phyloP scores from a whole-genome alignment of 2,329 filamentous ascomycete species.

The Torrubiellomyces zombiae region DNA sequence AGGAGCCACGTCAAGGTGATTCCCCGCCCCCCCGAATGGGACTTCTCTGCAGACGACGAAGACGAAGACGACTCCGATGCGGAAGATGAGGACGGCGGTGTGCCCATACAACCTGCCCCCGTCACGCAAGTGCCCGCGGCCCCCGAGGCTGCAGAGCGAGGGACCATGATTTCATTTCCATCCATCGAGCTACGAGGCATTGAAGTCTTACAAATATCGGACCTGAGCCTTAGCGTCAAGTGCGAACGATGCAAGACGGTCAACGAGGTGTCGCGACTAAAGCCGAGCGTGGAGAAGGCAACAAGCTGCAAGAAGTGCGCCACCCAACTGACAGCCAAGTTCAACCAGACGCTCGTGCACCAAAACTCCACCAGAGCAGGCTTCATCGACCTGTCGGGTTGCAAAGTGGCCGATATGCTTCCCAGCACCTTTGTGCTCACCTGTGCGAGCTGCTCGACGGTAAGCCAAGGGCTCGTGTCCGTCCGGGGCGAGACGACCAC shows the following conservation, averaged over 20 bases:
- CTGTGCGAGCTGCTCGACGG: conserved; percentile 58
- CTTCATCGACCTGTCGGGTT: conserved; percentile 61
- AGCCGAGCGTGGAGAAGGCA: conserved; percentile 33
- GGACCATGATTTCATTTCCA: conserved; percentile 66
- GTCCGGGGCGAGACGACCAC: conserved; percentile 58
- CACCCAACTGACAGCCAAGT: conserved; percentile 32
- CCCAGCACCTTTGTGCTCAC: conserved; percentile 67
- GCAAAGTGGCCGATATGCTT: conserved; percentile 59
- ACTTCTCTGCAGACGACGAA: conserved; percentile 24
- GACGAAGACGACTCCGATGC: conserved; percentile 23
- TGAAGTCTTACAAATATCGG: conserved; percentile 53
- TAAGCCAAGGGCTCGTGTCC: conserved; percentile 50
- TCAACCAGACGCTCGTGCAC: conserved; percentile 56
- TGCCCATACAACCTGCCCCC: too few species aligned
- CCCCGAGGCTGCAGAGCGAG: conserved; percentile 34
- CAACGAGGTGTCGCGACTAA: conserved; percentile 52
- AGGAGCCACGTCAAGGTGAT: conserved; percentile 55
- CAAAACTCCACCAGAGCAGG: conserved; percentile 57
- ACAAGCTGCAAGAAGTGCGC: conserved; percentile 44
- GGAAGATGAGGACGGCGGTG: conserved; percentile 29
- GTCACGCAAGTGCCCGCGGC: conserved; percentile 4
- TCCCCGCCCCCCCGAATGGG: conserved; percentile 65
- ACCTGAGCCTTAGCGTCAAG: conserved; percentile 54
- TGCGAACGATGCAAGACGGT: conserved; percentile 64
- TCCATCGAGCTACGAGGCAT: conserved; percentile 61